Conservation (phyloP, 345 rosid species). For the Turritis glabra region DNA sequence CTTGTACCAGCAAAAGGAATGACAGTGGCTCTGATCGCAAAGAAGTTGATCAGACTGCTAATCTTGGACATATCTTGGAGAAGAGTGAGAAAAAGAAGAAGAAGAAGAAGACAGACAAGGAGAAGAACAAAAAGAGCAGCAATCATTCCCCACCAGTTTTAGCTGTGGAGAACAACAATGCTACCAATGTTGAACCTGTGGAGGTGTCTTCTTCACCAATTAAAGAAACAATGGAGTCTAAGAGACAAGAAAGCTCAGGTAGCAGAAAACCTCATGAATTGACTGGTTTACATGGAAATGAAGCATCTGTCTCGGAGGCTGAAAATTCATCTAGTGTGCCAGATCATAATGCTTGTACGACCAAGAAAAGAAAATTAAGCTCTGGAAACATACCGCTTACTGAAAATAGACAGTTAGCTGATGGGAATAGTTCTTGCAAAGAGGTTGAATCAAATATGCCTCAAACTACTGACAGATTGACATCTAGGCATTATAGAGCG, state of each 20-base stretch:
- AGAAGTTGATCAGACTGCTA: background rate
- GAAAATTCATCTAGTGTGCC: slow-evolving; percentile 10
- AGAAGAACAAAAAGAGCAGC: background rate
- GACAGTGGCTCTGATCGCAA: background rate
- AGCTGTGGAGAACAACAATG: background rate
- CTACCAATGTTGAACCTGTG: slow-evolving; percentile 3
- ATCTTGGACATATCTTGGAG: background rate
- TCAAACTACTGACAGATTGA: background rate
- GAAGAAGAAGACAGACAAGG: background rate
- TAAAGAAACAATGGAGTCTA: background rate
- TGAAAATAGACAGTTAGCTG: slow-evolving; percentile 4
- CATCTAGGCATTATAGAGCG: slow-evolving; percentile 36
- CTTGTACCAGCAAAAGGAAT: background rate
- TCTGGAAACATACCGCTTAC: background rate
- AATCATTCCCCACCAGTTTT: background rate
- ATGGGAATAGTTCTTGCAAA: slow-evolving; percentile 1
- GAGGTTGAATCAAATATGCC: slow-evolving; percentile 28
- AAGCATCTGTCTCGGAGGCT: background rate
- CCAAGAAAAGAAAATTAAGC: background rate
- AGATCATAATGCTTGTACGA: background rate
- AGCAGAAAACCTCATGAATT: slow-evolving; percentile 1
- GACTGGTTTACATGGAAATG: background rate
- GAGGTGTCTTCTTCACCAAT: background rate
- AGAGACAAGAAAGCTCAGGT: background rate
- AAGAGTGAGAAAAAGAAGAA: background rate